phyloP scores from a whole-genome alignment of 306 rosid species.

The Rosa multiflora region DNA sequence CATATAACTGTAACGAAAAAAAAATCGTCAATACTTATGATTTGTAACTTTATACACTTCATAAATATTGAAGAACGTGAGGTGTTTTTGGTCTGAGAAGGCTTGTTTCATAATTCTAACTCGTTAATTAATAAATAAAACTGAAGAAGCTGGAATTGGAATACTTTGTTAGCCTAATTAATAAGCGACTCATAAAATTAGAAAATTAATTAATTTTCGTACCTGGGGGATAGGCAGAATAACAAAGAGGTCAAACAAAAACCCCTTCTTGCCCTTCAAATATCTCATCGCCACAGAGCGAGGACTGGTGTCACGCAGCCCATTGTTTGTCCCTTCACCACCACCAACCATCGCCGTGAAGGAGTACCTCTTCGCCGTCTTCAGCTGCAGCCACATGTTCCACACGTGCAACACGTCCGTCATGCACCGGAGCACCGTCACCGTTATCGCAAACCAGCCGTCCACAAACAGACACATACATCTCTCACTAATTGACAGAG shows the following conservation, averaged over 20 bases:
- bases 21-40: too few species aligned
- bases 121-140: neutral
- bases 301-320: slow-evolving; percentile 35
- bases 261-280: slow-evolving; percentile 49
- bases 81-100: neutral
- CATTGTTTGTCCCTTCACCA: slow-evolving; percentile 9
- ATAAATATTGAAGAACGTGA: neutral
- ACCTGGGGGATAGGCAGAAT: slow-evolving; percentile 95
- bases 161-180: neutral
- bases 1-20: neutral
- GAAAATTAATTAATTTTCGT: neutral
- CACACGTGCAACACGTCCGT: slow-evolving; percentile 84
- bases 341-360: slow-evolving; percentile 30
- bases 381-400: slow-evolving; percentile 86
- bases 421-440: slow-evolving; percentile 95
- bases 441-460: slow-evolving; percentile 87
- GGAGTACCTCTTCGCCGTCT: slow-evolving; percentile 47
- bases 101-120: neutral
- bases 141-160: neutral
- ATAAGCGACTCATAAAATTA: neutral
- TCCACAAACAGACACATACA: slow-evolving; percentile 83
- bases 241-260: slow-evolving; percentile 80
- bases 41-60: neutral
- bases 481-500: slow-evolving; percentile 67
- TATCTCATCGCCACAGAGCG: slow-evolving; percentile 56